Conservation (phyloP, 805 yeast genomes). For the Lipomyces kockii region DNA sequence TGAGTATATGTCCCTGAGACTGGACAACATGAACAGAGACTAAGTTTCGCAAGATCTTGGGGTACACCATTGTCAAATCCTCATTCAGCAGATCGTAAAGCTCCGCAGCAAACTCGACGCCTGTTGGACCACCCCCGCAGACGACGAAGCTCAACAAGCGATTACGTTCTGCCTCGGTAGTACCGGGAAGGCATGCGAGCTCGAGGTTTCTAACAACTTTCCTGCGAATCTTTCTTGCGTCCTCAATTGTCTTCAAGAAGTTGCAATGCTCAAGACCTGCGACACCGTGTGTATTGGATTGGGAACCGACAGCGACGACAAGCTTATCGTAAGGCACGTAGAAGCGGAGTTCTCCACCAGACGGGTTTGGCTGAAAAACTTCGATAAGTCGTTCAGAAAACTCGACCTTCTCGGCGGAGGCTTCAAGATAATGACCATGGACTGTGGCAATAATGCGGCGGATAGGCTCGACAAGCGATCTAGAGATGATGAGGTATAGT, state of each 20-base stretch:
- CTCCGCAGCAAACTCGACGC: slow-evolving; percentile 76
- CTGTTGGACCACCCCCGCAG: slow-evolving; percentile 80
- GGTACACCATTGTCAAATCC: slow-evolving; percentile 62
- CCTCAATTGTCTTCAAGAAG: slow-evolving; percentile 68
- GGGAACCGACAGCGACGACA: slow-evolving; percentile 71
- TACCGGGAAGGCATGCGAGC: slow-evolving; percentile 67
- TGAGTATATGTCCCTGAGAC: slow-evolving; percentile 67
- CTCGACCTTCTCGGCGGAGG: slow-evolving; percentile 62
- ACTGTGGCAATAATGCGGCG: slow-evolving; percentile 58
- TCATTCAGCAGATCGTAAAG: slow-evolving; percentile 68
- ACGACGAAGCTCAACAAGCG: slow-evolving; percentile 64
- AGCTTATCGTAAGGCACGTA: slow-evolving; percentile 75
- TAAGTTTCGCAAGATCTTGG: slow-evolving; percentile 63
- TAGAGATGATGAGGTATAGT: slow-evolving; percentile 44
- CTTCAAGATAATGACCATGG: slow-evolving; percentile 66
- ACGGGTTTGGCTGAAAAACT: slow-evolving; percentile 53
- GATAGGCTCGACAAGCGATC: slow-evolving; percentile 66
- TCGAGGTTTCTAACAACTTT: slow-evolving; percentile 62
- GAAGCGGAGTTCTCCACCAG: slow-evolving; percentile 52
- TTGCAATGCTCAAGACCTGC: slow-evolving; percentile 66
- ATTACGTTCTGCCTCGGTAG: slow-evolving; percentile 65
- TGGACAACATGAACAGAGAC: slow-evolving; percentile 71
- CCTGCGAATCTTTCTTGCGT: slow-evolving; percentile 60
- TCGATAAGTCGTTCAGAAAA: slow-evolving; percentile 62
- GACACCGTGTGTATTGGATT: slow-evolving; percentile 71